Evolutionary conservation across 2,329 filamentous ascomycete species (phyloP).

Genomic region (Didymella pomorum): DNA sequence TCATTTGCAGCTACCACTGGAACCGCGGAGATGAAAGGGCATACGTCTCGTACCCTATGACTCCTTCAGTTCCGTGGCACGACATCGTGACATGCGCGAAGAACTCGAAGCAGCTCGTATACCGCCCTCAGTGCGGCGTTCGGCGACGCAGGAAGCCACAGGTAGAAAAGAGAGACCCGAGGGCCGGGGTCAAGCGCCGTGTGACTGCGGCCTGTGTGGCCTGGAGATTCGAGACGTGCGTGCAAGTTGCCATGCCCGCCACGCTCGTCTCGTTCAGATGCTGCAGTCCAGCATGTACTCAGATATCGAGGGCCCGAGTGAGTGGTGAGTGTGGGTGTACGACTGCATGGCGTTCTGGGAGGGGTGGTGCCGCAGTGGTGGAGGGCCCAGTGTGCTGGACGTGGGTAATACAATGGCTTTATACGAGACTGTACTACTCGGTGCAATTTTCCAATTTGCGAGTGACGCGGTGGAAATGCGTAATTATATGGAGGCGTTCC

Average conservation of each 20-base stretch:
- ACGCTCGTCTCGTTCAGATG: slow-evolving; percentile 21
- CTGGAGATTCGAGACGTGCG: slow-evolving; percentile 10
- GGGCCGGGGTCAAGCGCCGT: slow-evolving; percentile 11
- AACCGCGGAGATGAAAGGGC: slow-evolving; percentile 19
- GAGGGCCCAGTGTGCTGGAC: slow-evolving; percentile 9
- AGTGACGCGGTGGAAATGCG: slow-evolving; percentile 2
- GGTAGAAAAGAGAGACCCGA: slow-evolving; percentile 2
- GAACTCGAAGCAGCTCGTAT: slow-evolving; percentile 5
- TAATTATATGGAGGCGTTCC: slow-evolving; percentile 1
- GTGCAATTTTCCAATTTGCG: slow-evolving; percentile 15
- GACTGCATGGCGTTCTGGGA: slow-evolving; percentile 27
- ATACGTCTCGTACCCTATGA: slow-evolving; percentile 1
- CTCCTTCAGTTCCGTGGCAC: background rate
- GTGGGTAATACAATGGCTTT: slow-evolving; percentile 19
- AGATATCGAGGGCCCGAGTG: slow-evolving; percentile 13
- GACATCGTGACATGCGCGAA: slow-evolving; percentile 8
- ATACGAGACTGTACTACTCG: slow-evolving; percentile 16
- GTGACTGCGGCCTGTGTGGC: slow-evolving; percentile 10
- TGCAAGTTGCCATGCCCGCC: slow-evolving; percentile 11
- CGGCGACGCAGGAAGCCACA: slow-evolving; percentile 3
- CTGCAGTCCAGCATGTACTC: slow-evolving; percentile 20
- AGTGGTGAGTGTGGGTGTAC: slow-evolving; percentile 14
- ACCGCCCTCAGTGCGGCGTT: background rate
- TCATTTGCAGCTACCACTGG: slow-evolving; percentile 9
- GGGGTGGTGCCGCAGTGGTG: no score